These are phyloP conservation scores for Arthrobotrys sphaeroides DNA, from an alignment of 2,329 filamentous ascomycete species.

Conservation along the genomic window DNA sequence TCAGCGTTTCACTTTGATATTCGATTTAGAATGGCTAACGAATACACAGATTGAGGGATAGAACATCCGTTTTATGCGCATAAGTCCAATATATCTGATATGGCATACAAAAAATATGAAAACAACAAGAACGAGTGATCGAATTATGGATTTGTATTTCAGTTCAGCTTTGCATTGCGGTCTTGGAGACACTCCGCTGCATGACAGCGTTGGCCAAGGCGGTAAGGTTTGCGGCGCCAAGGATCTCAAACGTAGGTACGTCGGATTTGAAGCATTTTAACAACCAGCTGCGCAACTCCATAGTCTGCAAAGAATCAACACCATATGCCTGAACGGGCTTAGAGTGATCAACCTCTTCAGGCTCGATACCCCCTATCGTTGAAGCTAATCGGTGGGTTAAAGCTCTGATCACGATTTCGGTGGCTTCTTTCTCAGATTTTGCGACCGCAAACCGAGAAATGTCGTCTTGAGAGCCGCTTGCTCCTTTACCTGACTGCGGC, in stretches of 20 bases:
- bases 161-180: too few relatives aligned
- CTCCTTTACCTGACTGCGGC: not conserved
- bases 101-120: too few relatives aligned
- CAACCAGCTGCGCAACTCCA: constrained; percentile 32
- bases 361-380: not conserved
- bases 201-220: not conserved
- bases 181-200: not conserved
- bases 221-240: constrained; percentile 11
- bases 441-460: not conserved
- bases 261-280: constrained; percentile 30
- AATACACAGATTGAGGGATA: too few relatives aligned
- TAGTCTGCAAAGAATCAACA: constrained; percentile 30
- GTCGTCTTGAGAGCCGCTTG: not conserved
- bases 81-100: too few relatives aligned
- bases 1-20: too few relatives aligned
- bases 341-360: constrained; percentile 9
- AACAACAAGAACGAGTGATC: too few relatives aligned
- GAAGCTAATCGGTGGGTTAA: constrained; percentile 14
- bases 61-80: too few relatives aligned
- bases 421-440: not conserved
- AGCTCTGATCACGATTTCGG: not conserved
- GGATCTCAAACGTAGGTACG: constrained; percentile 27
- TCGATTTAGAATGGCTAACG: too few relatives aligned
- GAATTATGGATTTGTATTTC: too few relatives aligned
- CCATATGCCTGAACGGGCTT: constrained; percentile 32